These are phyloP conservation scores for Pyrenophora tritici-repentis DNA, from an alignment of 2,329 filamentous ascomycete genomes.

Conservation along the genomic window DNA sequence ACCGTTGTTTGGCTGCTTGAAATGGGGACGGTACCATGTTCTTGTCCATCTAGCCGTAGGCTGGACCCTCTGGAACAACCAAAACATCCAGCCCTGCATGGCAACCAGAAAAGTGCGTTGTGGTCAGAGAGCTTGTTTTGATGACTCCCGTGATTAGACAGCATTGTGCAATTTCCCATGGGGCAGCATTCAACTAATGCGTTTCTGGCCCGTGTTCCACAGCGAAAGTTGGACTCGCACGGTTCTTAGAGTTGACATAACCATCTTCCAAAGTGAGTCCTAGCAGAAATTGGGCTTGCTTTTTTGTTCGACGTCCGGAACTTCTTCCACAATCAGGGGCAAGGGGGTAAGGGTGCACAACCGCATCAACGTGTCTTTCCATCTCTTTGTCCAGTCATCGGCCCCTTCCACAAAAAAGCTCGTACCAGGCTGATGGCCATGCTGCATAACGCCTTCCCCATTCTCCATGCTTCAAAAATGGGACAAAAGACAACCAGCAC, in stretches of 20 bases:
- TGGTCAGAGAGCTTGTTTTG: background rate
- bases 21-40: constrained; percentile 1
- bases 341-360: too few species aligned
- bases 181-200: too few species aligned
- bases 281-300: too few species aligned
- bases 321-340: too few species aligned
- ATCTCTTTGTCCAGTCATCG: background rate
- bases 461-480: background rate
- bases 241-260: too few species aligned
- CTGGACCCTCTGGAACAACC: background rate
- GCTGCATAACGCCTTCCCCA: background rate
- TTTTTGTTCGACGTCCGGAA: too few species aligned
- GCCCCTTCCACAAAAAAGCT: background rate
- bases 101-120: background rate
- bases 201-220: too few species aligned
- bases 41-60: background rate
- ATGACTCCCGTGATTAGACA: background rate
- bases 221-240: too few species aligned
- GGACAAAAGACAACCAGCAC: background rate
- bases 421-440: background rate
- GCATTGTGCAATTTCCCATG: too few species aligned
- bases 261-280: too few species aligned
- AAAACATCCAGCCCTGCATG: background rate
- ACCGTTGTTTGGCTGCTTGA: background rate
- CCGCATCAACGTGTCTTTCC: too few species aligned